phyloP scores from a whole-genome alignment of 192 early-diverging fungal species.

The Backusella luteola region DNA sequence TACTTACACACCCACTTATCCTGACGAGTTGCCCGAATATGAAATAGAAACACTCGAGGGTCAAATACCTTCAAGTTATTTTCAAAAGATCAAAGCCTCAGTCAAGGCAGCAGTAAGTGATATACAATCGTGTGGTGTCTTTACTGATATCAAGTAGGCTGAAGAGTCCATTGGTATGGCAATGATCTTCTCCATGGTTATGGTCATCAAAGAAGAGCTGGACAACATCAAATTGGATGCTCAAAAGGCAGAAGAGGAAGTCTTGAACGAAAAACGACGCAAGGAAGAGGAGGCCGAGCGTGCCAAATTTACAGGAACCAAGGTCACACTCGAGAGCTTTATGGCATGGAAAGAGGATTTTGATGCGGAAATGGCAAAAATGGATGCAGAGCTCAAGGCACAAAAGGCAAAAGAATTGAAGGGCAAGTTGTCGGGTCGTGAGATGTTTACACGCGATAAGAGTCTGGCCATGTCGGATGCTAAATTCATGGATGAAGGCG shows the following conservation, averaged over 20 bases:
- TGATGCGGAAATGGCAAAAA: constrained; percentile 63
- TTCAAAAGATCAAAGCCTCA: constrained; percentile 31
- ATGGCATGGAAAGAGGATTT: constrained; percentile 78
- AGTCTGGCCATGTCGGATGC: constrained; percentile 82
- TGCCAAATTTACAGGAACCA: constrained; percentile 77
- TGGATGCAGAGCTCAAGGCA: constrained; percentile 45
- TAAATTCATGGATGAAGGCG: constrained; percentile 79
- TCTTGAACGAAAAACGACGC: constrained; percentile 49
- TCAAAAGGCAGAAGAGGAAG: constrained; percentile 46
- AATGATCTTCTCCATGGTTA: constrained; percentile 86
- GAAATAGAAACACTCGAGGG: constrained; percentile 52
- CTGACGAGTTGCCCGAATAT: constrained; percentile 67
- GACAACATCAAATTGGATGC: constrained; percentile 58
- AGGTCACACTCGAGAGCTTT: constrained; percentile 77
- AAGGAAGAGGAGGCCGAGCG: constrained; percentile 74
- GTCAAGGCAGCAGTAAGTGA: constrained; percentile 25
- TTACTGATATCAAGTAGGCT: constrained; percentile 31
- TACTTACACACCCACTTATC: constrained; percentile 72
- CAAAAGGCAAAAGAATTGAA: constrained; percentile 39
- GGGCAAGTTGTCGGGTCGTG: constrained; percentile 43
- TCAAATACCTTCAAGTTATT: constrained; percentile 37
- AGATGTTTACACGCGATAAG: constrained; percentile 91
- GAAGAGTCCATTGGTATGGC: constrained; percentile 87
- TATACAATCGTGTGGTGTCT: too few relatives aligned
- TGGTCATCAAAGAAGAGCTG: constrained; percentile 71